Conservation (phyloP, 1,139 yeast genomes). For the Suhomyces anneliseae region DNA sequence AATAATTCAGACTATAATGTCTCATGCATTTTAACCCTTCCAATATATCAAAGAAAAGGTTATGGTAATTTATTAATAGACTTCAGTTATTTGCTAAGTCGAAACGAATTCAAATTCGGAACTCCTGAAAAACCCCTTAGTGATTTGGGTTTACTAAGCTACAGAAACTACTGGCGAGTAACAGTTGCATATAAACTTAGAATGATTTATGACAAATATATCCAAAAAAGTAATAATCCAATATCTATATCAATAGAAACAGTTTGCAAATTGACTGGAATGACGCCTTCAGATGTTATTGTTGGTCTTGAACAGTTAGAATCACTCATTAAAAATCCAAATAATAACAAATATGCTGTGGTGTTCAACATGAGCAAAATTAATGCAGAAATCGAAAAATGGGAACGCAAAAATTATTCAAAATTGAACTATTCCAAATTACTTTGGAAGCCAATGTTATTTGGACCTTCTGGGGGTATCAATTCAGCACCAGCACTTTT, state of each 20-base stretch:
- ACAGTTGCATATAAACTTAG: slow-evolving; percentile 50
- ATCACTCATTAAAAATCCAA: slow-evolving; percentile 51
- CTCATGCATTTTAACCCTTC: slow-evolving; percentile 87
- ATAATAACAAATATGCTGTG: slow-evolving; percentile 51
- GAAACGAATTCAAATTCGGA: slow-evolving; percentile 76
- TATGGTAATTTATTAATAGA: slow-evolving; percentile 88
- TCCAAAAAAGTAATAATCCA: not conserved
- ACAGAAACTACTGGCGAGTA: slow-evolving; percentile 83
- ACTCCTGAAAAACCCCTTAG: slow-evolving; percentile 95
- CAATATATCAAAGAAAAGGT: slow-evolving; percentile 84
- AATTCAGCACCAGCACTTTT: slow-evolving; percentile 53
- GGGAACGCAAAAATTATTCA: slow-evolving; percentile 59
- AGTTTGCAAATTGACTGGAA: slow-evolving; percentile 72
- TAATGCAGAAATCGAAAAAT: slow-evolving; percentile 43
- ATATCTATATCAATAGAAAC: slow-evolving; percentile 52
- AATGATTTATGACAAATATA: slow-evolving; percentile 29
- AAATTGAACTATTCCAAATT: slow-evolving; percentile 52
- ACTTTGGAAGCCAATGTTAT: slow-evolving; percentile 80
- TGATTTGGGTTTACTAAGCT: slow-evolving; percentile 81
- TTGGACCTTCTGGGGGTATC: slow-evolving; percentile 83
- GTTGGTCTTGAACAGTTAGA: slow-evolving; percentile 80
- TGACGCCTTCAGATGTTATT: slow-evolving; percentile 83
- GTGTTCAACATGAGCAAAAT: slow-evolving; percentile 50
- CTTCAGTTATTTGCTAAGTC: slow-evolving; percentile 77
- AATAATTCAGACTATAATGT: slow-evolving; percentile 77